Conservation (phyloP, 2,329 filamentous ascomycete genomes). For the Trichophyton schoenleinii region DNA sequence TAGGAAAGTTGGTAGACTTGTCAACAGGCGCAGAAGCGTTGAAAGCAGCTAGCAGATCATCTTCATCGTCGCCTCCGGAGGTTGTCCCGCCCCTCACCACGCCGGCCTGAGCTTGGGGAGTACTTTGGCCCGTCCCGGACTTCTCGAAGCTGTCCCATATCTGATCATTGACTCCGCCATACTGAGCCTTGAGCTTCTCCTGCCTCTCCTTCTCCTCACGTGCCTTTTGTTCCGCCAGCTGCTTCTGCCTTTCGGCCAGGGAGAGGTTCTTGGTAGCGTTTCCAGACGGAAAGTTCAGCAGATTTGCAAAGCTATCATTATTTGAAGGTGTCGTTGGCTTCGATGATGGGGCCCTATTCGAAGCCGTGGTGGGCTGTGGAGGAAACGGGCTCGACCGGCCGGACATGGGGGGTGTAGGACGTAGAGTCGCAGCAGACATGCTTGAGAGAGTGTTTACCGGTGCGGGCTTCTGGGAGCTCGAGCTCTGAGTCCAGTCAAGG, state of each 20-base stretch:
- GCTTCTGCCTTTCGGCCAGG: constrained; percentile 52
- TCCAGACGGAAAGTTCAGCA: constrained; percentile 45
- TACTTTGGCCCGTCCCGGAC: constrained; percentile 26
- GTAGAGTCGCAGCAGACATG: constrained; percentile 22
- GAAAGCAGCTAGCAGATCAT: constrained; percentile 51
- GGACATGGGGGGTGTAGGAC: constrained; percentile 28
- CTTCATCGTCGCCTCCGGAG: constrained; percentile 32
- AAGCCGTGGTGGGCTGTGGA: constrained; percentile 15
- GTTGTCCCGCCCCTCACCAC: constrained; percentile 26
- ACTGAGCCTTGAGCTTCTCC: constrained; percentile 61
- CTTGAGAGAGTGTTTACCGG: constrained; percentile 25
- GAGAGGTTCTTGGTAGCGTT: constrained; percentile 53
- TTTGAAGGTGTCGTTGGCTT: constrained; percentile 29
- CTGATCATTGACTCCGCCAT: constrained; percentile 50
- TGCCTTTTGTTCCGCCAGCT: constrained; percentile 62
- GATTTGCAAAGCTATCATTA: constrained; percentile 48
- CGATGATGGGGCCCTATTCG: constrained; percentile 23
- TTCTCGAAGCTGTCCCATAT: constrained; percentile 64
- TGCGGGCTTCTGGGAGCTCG: constrained; percentile 24
- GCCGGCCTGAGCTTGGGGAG: constrained; percentile 23
- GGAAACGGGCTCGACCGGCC: constrained; percentile 34
- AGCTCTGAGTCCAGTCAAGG: constrained; percentile 30
- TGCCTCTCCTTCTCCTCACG: constrained; percentile 62
- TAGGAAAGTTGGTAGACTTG: constrained; percentile 46
- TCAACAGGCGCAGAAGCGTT: constrained; percentile 47